These are phyloP conservation scores for Collybiopsis confluens DNA, from an alignment of 768 basidiomycete species.

Conservation along the genomic window DNA sequence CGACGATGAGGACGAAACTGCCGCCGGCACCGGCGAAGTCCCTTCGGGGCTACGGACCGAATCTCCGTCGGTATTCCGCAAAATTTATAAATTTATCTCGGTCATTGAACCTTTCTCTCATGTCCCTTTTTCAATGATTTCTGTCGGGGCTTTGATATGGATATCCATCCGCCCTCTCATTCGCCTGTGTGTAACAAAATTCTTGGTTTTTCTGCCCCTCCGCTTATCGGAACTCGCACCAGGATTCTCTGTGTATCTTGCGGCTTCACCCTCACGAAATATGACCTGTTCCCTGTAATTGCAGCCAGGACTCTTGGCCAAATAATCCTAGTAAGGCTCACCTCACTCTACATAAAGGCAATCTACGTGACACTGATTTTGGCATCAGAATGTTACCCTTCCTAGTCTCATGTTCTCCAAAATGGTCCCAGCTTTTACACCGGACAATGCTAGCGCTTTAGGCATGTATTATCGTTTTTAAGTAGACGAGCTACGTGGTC, in stretches of 20 bases:
- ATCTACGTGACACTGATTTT: not conserved
- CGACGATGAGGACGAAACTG: too few species aligned
- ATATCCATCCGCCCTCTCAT: conserved; percentile 42
- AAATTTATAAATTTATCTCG: too few species aligned
- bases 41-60: too few species aligned
- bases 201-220: not conserved
- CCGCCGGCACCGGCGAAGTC: too few species aligned
- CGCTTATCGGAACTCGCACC: not conserved
- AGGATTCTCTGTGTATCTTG: conserved; percentile 38
- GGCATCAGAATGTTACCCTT: conserved; percentile 47
- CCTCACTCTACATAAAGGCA: too few species aligned
- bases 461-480: conserved; percentile 29
- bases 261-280: conserved; percentile 42
- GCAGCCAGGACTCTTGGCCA: conserved; percentile 43
- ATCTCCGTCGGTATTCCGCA: too few species aligned
- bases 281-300: conserved; percentile 37
- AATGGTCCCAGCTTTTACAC: conserved; percentile 61
- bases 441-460: conserved; percentile 50
- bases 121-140: too few species aligned
- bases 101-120: too few species aligned
- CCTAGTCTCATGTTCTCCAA: conserved; percentile 70
- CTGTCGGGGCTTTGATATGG: conserved; percentile 39
- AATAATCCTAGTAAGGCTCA: conserved; percentile 42
- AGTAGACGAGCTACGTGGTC: too few species aligned
- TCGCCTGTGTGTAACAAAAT: conserved; percentile 29